Evolutionary conservation across 345 rosid species (phyloP).

Genomic region (Microcos paniculata): DNA sequence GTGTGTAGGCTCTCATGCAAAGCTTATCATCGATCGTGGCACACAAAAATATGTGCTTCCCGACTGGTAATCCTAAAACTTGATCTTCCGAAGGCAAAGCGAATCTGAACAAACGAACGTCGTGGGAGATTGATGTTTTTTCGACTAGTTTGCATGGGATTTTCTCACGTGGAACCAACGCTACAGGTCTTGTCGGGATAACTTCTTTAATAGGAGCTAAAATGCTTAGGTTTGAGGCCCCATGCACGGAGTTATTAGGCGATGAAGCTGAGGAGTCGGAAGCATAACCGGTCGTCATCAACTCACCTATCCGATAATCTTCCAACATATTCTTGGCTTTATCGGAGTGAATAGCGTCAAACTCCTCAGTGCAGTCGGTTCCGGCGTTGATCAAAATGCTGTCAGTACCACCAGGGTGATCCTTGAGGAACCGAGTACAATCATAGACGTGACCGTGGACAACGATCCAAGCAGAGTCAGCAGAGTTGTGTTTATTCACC

Average conservation of each 20-base stretch:
- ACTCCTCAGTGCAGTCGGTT: constrained; percentile 92
- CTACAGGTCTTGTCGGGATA: constrained; percentile 37
- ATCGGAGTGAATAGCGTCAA: constrained; percentile 90
- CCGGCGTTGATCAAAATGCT: constrained; percentile 90
- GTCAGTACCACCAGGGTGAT: constrained; percentile 89
- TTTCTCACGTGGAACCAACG: constrained; percentile 82
- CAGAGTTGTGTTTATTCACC: constrained; percentile 63
- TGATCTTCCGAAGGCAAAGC: constrained; percentile 74
- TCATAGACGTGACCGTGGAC: constrained; percentile 94
- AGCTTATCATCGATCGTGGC: constrained; percentile 64
- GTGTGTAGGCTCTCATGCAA: constrained; percentile 89
- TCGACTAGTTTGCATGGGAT: constrained; percentile 69
- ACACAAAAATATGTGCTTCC: constrained; percentile 83
- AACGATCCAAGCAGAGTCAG: constrained; percentile 86
- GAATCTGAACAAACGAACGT: constrained; percentile 63
- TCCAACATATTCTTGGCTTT: constrained; percentile 82
- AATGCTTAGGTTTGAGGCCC: constrained; percentile 34
- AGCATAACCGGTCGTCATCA: constrained; percentile 50
- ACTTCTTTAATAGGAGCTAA: constrained; percentile 71
- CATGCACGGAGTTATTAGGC: constrained; percentile 71
- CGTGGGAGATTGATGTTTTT: constrained; percentile 71
- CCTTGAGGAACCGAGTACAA: constrained; percentile 83
- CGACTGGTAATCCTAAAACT: constrained; percentile 69
- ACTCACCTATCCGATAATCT: constrained; percentile 75
- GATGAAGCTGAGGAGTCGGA: constrained; percentile 63